These are phyloP conservation scores for Candida buenavistaensis DNA, from an alignment of 1,139 yeast species.

Conservation along the genomic window DNA sequence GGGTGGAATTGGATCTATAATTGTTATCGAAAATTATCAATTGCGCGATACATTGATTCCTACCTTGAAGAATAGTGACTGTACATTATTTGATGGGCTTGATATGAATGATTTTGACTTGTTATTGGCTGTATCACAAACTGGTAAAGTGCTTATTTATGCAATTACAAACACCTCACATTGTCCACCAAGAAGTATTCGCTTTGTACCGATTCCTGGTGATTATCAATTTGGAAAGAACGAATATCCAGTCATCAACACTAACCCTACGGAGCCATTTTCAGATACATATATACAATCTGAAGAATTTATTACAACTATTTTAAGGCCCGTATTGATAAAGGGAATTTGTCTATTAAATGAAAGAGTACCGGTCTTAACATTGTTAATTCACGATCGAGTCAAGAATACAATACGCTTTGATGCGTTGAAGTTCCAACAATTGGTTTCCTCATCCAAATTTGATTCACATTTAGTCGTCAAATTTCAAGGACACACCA, in stretches of 20 bases:
- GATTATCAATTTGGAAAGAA: constrained; percentile 13
- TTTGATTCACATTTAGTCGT: constrained; percentile 26
- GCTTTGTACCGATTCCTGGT: constrained; percentile 20
- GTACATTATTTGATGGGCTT: constrained; percentile 11
- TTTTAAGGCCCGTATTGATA: constrained; percentile 25
- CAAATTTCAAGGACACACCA: constrained; percentile 82
- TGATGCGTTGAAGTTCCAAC: constrained; percentile 21
- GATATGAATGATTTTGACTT: constrained; percentile 43
- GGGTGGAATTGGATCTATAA: constrained; percentile 34
- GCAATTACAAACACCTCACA: constrained; percentile 53
- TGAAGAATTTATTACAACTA: constrained; percentile 17
- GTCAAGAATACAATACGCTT: constrained; percentile 37
- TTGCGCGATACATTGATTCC: constrained; percentile 22
- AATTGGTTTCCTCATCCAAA: constrained; percentile 10
- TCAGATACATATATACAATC: constrained; percentile 13
- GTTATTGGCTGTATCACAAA: constrained; percentile 49
- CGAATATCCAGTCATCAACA: constrained; percentile 17
- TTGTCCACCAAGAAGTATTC: constrained; percentile 45
- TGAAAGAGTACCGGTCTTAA: constrained; percentile 15
- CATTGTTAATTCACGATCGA: constrained; percentile 40
- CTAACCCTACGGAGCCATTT: constrained; percentile 3
- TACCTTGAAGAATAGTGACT: constrained; percentile 2
- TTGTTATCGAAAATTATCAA: constrained; percentile 59
- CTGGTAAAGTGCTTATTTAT: constrained; percentile 47
- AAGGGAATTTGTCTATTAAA: constrained; percentile 22